Evolutionary conservation across 495 filamentous ascomycete genomes (phyloP).

Genomic region (Penicillium turbatum): DNA sequence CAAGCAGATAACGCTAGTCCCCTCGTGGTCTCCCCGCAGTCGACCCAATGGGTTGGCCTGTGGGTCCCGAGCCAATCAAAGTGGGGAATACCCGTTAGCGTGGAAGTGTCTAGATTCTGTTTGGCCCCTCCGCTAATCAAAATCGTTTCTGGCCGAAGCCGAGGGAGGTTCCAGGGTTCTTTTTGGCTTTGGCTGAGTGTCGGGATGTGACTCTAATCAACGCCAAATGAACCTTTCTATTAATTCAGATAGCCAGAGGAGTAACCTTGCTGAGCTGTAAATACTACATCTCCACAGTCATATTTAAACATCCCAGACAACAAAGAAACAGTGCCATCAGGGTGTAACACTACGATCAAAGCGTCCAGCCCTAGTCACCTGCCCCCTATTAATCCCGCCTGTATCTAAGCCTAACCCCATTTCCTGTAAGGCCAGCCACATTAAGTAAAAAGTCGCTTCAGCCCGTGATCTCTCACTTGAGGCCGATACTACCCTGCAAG

Average conservation of each 20-base stretch:
- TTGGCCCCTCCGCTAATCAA: not conserved
- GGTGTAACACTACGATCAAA: conserved; percentile 27
- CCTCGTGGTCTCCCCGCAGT: not conserved
- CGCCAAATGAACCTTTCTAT: not conserved
- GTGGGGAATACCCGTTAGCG: not conserved
- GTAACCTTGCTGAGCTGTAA: conserved; percentile 4
- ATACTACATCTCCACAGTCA: conserved; percentile 8
- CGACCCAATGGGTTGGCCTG: not conserved
- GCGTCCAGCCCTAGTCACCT: conserved; percentile 5
- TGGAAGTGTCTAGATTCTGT: not conserved
- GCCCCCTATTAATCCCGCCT: not conserved
- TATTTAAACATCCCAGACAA: not conserved
- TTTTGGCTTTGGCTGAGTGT: not conserved
- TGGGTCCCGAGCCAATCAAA: conserved; percentile 2
- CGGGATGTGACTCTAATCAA: not conserved
- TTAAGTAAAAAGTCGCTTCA: not conserved
- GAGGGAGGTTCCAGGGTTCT: too few species aligned
- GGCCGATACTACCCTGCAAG: conserved; percentile 7
- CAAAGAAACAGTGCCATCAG: conserved; percentile 6
- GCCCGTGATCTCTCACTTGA: not conserved
- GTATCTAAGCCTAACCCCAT: not conserved
- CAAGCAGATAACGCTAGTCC: not conserved
- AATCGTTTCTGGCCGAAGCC: too few species aligned
- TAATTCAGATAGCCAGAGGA: not conserved
- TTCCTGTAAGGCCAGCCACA: not conserved